These are phyloP conservation scores for Syzygium grande DNA, from an alignment of 345 rosid species.

Conservation along the genomic window DNA sequence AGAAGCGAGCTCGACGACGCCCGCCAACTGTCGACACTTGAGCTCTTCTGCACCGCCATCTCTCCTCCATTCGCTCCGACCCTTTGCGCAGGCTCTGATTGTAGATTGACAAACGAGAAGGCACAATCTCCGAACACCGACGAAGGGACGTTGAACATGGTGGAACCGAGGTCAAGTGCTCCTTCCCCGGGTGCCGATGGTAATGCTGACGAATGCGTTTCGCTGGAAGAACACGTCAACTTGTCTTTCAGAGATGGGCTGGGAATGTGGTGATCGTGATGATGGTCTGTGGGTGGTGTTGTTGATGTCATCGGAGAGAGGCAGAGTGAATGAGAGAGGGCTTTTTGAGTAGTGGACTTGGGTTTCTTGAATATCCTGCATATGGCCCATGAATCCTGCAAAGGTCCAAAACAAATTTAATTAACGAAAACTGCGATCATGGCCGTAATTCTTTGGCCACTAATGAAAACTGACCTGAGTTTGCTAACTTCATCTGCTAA, in stretches of 20 bases:
- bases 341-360: constrained; percentile 59
- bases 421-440: background rate
- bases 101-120: background rate
- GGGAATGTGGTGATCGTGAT: background rate
- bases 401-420: background rate
- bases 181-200: background rate
- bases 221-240: background rate
- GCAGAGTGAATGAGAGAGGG: constrained; percentile 61
- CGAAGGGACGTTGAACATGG: background rate
- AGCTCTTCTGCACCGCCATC: background rate
- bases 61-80: background rate
- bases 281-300: background rate
- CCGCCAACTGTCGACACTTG: background rate
- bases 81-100: background rate
- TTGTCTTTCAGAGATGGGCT: background rate
- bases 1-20: background rate
- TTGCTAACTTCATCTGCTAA: background rate
- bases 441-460: background rate
- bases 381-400: constrained; percentile 92
- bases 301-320: constrained; percentile 34
- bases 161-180: background rate
- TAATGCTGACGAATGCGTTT: background rate
- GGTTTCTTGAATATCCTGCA: constrained; percentile 92
- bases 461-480: background rate
- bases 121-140: background rate